Conservation (phyloP, 2,329 filamentous ascomycete species). For the Zasmidium citrigriseum region DNA sequence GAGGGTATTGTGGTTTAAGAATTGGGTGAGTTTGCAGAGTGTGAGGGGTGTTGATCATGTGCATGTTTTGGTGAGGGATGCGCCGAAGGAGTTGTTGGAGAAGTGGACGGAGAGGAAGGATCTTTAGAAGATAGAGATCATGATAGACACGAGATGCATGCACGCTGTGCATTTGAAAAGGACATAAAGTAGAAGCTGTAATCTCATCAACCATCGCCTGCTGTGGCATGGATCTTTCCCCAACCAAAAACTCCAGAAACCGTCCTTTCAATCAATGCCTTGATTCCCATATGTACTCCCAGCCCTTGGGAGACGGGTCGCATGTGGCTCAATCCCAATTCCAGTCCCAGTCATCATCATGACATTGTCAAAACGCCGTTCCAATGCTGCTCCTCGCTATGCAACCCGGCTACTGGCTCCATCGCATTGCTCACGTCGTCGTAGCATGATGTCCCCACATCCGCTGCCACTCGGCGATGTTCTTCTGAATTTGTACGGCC, state of each 20-base stretch:
- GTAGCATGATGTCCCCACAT: slow-evolving; percentile 13
- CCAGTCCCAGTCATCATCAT: neutral
- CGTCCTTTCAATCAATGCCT: too few species aligned
- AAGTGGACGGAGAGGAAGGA: slow-evolving; percentile 32
- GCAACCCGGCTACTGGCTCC: neutral
- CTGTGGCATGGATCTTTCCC: neutral
- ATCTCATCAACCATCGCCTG: neutral
- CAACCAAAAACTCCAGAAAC: neutral
- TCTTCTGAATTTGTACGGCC: slow-evolving; percentile 82
- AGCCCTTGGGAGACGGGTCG: neutral
- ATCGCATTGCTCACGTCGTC: neutral
- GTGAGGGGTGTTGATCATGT: slow-evolving; percentile 61
- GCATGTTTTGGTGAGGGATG: slow-evolving; percentile 55
- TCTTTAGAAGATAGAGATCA: slow-evolving; percentile 10
- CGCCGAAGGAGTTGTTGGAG: slow-evolving; percentile 38
- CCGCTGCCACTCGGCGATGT: slow-evolving; percentile 49
- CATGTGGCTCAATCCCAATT: neutral
- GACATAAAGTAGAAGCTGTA: neutral
- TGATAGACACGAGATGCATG: neutral
- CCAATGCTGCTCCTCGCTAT: neutral
- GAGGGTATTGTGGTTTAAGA: slow-evolving; percentile 66
- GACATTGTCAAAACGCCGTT: neutral
- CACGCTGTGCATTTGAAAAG: neutral
- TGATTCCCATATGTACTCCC: neutral
- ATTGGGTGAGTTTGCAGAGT: slow-evolving; percentile 62